These are phyloP conservation scores for Xylaria scruposa DNA, from an alignment of 495 filamentous ascomycete genomes.

Conservation along the genomic window DNA sequence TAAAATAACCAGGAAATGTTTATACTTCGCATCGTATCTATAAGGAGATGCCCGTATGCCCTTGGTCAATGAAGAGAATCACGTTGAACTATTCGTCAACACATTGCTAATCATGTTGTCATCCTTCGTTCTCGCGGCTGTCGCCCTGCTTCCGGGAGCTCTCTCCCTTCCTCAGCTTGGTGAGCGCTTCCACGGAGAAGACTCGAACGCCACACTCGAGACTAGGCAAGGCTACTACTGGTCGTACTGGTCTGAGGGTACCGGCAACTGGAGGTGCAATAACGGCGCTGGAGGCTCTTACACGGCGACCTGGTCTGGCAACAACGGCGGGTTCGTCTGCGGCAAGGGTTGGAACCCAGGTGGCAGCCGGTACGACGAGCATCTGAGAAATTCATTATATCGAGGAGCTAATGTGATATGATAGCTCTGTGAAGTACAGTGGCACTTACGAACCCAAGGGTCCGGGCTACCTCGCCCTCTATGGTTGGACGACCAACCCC, in stretches of 20 bases:
- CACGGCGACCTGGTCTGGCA: constrained; percentile 59
- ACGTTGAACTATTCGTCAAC: not conserved
- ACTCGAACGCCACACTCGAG: constrained; percentile 40
- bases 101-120: constrained; percentile 41
- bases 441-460: constrained; percentile 63
- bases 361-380: constrained; percentile 27
- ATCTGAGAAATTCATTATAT: not conserved
- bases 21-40: not conserved
- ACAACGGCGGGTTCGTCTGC: constrained; percentile 63
- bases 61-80: not conserved
- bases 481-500: constrained; percentile 69
- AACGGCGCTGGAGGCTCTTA: constrained; percentile 59
- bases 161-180: constrained; percentile 51
- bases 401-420: constrained; percentile 13
- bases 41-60: not conserved
- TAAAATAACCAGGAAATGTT: not conserved
- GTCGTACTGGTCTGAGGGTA: constrained; percentile 65
- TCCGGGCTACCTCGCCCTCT: constrained; percentile 66
- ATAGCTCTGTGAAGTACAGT: constrained; percentile 60
- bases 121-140: constrained; percentile 47
- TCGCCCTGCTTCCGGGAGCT: constrained; percentile 39
- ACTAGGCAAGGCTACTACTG: constrained; percentile 61
- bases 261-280: constrained; percentile 57
- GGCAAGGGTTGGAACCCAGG: constrained; percentile 67
- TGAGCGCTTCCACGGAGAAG: constrained; percentile 43